A percentile compares a stretch with the other conserved stretches of the same genome.
Evolutionary conservation across 208 protist genomes (phyloP).

Genomic region (Polymyxa betae): DNA sequence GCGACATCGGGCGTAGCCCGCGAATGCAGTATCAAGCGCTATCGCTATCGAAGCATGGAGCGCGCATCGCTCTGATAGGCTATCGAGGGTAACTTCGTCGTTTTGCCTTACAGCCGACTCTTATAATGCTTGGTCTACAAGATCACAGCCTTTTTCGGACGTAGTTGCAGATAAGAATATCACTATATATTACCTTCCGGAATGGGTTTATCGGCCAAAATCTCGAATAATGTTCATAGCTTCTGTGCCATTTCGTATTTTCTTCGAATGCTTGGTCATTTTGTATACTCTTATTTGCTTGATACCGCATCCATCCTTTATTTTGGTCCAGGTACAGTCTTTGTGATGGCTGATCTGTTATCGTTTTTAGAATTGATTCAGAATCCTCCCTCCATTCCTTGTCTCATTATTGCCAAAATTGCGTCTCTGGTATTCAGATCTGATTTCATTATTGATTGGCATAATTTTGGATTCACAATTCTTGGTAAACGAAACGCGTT

Average conservation of each 20-base stretch:
- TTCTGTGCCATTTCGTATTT: neutral
- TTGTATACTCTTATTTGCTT: slow-evolving; percentile 57
- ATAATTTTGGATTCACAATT: slow-evolving; percentile 72
- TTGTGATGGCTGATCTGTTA: slow-evolving; percentile 10
- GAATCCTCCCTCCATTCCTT: slow-evolving; percentile 75
- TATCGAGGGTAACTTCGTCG: neutral
- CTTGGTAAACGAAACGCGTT: slow-evolving; percentile 49
- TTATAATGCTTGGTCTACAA: slow-evolving; percentile 58
- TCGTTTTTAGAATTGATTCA: slow-evolving; percentile 60
- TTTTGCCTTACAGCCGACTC: neutral
- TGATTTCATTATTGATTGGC: slow-evolving; percentile 74
- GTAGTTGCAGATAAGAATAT: slow-evolving; percentile 23
- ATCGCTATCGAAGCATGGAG: slow-evolving; percentile 60
- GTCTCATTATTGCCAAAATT: slow-evolving; percentile 57
- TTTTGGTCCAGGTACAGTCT: slow-evolving; percentile 54
- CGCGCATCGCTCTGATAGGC: slow-evolving; percentile 64
- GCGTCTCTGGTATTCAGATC: slow-evolving; percentile 43
- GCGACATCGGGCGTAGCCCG: slow-evolving; percentile 73
- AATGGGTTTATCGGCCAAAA: neutral
- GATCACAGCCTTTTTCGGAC: neutral
- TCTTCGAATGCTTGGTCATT: slow-evolving; percentile 41
- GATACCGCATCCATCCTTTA: neutral
- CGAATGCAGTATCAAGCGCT: slow-evolving; percentile 76
- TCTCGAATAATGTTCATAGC: neutral
- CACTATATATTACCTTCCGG: neutral